Base-by-base conservation (phyloP, 148 eudicot genomes). In the Selenicereus undatus region DNA sequence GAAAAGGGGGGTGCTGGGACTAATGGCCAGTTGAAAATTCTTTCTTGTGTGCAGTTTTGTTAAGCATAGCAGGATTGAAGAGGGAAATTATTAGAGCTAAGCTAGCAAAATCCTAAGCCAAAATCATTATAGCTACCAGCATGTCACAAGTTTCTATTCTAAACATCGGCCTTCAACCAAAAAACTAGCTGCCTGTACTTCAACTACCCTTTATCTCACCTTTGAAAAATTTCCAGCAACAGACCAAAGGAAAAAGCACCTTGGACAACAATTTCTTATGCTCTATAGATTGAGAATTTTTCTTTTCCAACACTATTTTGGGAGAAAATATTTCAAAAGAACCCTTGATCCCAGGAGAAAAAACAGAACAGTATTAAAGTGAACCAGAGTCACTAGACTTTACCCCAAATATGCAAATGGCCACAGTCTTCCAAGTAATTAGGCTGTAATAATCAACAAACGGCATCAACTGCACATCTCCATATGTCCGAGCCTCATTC, bases 331-430 rank as follows among this genome's bases (percentile, higher is more conserved):
- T 13, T 10, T 54, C 76, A 26, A 20, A 26, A 8, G 17, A 68
- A 24, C 24, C 0, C 7, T 21, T 58, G 1, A 11, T 50, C 50
- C 29, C 48, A 4, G 52, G 52, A 29, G 22, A 1, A 45, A 18
- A 1, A 39, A 65, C 32, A 20, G 6, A 21, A 52, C 79, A 66
- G 50, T 30, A 32, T 39, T 36, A 77, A 79, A 35, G 17, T 12
- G 62, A 30, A 80, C 66, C 71, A 71, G 35, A 81, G 21, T 39
- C 43, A 39, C 7, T 39, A 39, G 43, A 39, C 43, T 12, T 84
- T 95, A 95, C 99, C 99, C 97, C 99, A 79, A 89, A 95, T 30
- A 89, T 81, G 86, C 99, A 95, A 72, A 95, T 93, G 77, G 97
- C 99, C 11, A 95, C 83, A 58, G 99, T 91, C 87, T 95, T 95